phyloP scores from a whole-genome alignment of 331 rosid genomes.

The Dryas integrifolia region DNA sequence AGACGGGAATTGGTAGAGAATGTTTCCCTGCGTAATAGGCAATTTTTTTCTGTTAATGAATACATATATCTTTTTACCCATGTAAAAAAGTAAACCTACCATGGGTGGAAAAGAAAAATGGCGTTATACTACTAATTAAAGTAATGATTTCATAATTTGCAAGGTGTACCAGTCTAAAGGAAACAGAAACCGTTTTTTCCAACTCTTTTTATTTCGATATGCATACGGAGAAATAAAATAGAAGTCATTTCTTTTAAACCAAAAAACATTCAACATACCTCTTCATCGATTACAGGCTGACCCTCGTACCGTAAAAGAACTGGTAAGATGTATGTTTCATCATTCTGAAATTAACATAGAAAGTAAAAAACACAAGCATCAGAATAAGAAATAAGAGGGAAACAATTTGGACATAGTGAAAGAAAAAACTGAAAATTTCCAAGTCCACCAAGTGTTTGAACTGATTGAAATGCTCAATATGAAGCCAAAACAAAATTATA shows the following conservation, averaged over 20 bases:
- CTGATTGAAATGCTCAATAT: conserved; percentile 2
- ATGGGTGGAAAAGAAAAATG: background rate
- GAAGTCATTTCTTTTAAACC: conserved; percentile 14
- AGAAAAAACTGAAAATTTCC: background rate
- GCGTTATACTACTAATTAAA: background rate
- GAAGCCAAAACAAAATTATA: background rate
- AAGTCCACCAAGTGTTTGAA: background rate
- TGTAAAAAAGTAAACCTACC: background rate
- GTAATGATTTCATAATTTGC: conserved; percentile 20
- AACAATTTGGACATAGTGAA: background rate
- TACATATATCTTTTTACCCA: background rate
- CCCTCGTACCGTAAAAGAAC: conserved; percentile 93
- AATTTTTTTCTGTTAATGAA: conserved; percentile 27
- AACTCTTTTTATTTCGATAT: background rate
- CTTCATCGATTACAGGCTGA: conserved; percentile 91
- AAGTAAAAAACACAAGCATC: conserved; percentile 27
- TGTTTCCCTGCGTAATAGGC: conserved; percentile 82
- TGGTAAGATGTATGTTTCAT: conserved; percentile 87
- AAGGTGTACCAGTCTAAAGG: background rate
- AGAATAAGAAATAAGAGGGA: background rate
- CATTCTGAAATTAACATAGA: conserved; percentile 64
- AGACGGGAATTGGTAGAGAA: conserved; percentile 87
- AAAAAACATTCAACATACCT: conserved; percentile 54
- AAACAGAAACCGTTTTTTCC: conserved; percentile 1
- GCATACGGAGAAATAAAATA: background rate